phyloP scores from a whole-genome alignment of 2,329 filamentous ascomycete species.

The Diaporthe aspalathi region DNA sequence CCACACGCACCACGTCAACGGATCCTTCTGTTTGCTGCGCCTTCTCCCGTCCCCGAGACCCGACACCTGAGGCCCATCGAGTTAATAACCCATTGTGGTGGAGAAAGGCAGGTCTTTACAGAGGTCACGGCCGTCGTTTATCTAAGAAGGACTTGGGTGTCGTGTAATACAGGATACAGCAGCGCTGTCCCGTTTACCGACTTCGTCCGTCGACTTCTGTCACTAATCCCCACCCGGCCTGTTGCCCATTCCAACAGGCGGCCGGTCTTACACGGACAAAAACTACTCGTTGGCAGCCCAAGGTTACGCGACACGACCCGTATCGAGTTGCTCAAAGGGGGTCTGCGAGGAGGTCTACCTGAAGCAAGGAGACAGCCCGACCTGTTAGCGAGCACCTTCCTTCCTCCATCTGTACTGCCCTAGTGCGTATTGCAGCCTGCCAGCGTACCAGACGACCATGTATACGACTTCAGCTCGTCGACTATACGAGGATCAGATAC shows the following conservation, averaged over 20 bases:
- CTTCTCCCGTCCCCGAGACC: conserved; percentile 8
- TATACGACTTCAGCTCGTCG: conserved; percentile 71
- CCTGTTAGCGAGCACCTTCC: conserved; percentile 7
- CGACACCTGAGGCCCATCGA: conserved; percentile 21
- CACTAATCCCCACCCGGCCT: conserved; percentile 29
- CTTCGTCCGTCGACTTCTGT: conserved; percentile 6
- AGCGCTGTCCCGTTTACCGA: conserved; percentile 58
- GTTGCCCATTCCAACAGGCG: conserved; percentile 19
- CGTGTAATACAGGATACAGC: conserved; percentile 60
- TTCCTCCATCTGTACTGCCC: conserved; percentile 30
- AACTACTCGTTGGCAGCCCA: background rate
- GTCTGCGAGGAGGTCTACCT: conserved; percentile 17
- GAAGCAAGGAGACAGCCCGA: conserved; percentile 9
- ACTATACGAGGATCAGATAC: conserved; percentile 77
- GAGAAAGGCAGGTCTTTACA: conserved; percentile 40
- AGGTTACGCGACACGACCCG: conserved; percentile 24
- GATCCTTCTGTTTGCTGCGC: conserved; percentile 35
- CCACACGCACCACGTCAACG: conserved; percentile 19
- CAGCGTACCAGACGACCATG: conserved; percentile 62
- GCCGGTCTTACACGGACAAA: conserved; percentile 15
- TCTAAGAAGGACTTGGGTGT: conserved; percentile 24
- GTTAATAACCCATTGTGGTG: conserved; percentile 20
- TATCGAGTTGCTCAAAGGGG: conserved; percentile 8
- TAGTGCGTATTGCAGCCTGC: conserved; percentile 18
- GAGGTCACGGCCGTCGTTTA: conserved; percentile 19